Conservation (phyloP, 495 filamentous ascomycete species). For the Penicillium malachiteum region DNA sequence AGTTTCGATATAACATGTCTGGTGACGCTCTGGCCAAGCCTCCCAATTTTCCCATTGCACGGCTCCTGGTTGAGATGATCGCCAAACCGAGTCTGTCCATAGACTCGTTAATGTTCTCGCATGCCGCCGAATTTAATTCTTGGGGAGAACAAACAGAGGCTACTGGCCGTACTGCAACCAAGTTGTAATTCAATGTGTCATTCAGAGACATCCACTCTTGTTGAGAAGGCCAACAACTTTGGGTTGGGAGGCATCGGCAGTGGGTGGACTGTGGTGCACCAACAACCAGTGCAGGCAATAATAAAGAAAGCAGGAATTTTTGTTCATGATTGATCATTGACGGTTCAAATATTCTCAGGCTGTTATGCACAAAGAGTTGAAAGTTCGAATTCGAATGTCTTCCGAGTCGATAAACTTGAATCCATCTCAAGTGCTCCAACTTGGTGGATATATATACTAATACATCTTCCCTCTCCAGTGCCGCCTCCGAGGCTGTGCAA, state of each 20-base stretch:
- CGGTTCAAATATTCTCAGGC: no score
- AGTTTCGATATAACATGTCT: conserved; percentile 55
- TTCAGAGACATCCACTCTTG: conserved; percentile 40
- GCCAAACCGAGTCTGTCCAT: conserved; percentile 29
- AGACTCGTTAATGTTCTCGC: conserved; percentile 19
- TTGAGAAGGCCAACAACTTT: conserved; percentile 40
- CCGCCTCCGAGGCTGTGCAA: neutral
- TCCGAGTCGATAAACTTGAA: no score
- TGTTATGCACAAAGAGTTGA: no score
- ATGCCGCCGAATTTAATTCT: conserved; percentile 26
- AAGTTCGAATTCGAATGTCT: no score
- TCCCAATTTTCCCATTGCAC: conserved; percentile 45
- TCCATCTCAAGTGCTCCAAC: no score
- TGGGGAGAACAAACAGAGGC: conserved; percentile 42
- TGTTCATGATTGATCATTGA: conserved; percentile 5
- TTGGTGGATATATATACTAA: neutral
- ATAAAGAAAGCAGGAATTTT: conserved; percentile 2
- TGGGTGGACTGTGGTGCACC: conserved; percentile 3
- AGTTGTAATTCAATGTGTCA: conserved; percentile 32
- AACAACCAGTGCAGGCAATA: neutral
- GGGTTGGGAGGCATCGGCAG: conserved; percentile 27
- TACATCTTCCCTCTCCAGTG: neutral
- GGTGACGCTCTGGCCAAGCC: conserved; percentile 53
- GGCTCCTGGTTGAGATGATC: conserved; percentile 36
- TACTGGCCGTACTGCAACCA: conserved; percentile 39